Evolutionary conservation across 495 filamentous ascomycete species (phyloP).

Genomic region (Pyronema domesticum): DNA sequence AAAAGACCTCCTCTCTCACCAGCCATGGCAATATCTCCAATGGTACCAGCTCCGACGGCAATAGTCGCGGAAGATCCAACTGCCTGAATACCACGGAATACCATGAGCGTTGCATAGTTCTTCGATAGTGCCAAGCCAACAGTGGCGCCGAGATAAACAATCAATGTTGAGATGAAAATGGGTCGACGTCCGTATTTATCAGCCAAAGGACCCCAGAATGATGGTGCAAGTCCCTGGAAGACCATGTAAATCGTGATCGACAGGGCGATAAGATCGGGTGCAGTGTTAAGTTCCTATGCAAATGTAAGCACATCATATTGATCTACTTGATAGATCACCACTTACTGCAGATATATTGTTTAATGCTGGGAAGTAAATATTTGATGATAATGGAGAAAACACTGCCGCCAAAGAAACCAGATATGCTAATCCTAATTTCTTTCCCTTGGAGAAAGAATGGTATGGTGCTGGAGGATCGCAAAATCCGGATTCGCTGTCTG

Average conservation of each 20-base stretch:
- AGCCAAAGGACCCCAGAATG: background rate
- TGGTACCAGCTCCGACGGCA: background rate
- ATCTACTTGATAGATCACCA: background rate
- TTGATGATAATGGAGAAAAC: background rate
- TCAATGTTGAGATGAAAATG: background rate
- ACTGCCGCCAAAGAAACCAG: background rate
- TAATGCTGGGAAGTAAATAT: conserved; percentile 2
- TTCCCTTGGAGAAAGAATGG: background rate
- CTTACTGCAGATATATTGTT: background rate
- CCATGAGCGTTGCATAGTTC: background rate
- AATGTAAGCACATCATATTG: background rate
- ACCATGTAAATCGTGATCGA: background rate
- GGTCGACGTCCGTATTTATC: conserved; percentile 1
- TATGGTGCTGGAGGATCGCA: background rate
- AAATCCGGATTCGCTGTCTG: background rate
- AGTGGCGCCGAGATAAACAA: background rate
- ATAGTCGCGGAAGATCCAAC: background rate
- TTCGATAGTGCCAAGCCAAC: background rate
- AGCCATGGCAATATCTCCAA: background rate
- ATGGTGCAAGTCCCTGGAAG: conserved; percentile 1
- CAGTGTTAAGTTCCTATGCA: background rate
- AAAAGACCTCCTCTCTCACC: background rate
- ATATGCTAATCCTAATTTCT: background rate
- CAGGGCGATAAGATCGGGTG: background rate
- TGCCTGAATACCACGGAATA: background rate